Evolutionary conservation across 2,329 filamentous ascomycete genomes (phyloP), one percentile per base, ranked within the genome.

Genomic region (Zymoseptoria ardabiliae): DNA sequence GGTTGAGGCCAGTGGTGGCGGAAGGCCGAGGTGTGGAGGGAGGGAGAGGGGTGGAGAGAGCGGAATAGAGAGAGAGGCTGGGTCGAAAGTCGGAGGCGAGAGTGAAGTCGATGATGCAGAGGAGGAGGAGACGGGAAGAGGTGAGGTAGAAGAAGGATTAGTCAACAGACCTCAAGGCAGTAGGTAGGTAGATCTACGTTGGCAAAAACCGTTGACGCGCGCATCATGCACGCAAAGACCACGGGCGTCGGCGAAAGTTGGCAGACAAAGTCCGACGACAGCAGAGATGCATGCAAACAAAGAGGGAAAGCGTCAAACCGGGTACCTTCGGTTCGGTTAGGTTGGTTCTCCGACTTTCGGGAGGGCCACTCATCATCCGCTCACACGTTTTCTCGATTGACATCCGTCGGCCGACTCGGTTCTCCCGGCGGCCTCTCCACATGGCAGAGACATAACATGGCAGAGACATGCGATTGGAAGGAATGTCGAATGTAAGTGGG

Each of bases 191-290:
- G n/a, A n/a, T 21, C 23, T 51, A 22, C 41, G 57, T 50, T 28
- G 10, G 28, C 17, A 58, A 45, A 50, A 54, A 55, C 52, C 55
- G 57, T 53, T 50, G 55, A 50, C 55, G 35, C 41, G 51, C 55
- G 55, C 55, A 56, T 56, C 55, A 51, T 56, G 17, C 30, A 50
- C 25, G 45, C 25, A 50, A 30, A 21, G 54, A 51, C 11, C 13
- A 41, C 25, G 6, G 35, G 35, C 35, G 35, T 56, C 55, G 54
- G 54, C 54, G 22, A 45, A 19, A 56, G 50, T 13, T 11, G 21
- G 8, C 28, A 49, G 54, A 30, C 50, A 58, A 58, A 45, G 56
- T 19, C 56, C 56, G 56, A 58, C 19, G 7, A 25, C 52, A 52
- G 56, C n/a, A 41, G 11, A 13, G 25, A 50, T 35, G 20, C 41